Evolutionary conservation across 257 asterid species (phyloP).

Genomic region (Gentiana straminea): DNA sequence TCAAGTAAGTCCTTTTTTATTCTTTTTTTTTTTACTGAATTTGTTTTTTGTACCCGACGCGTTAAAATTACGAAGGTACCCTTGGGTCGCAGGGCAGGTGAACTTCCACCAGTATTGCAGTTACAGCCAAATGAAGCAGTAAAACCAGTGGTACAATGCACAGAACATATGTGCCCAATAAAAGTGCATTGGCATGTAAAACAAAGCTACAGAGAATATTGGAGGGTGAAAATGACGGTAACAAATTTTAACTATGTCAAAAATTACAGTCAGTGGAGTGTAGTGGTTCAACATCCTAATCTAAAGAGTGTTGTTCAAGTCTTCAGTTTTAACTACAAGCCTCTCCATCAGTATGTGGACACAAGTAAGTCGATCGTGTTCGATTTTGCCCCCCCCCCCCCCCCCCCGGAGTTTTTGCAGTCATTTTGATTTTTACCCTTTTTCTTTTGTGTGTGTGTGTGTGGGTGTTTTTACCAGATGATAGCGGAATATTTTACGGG

Average conservation of each 20-base stretch:
- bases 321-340: conserved; percentile 78
- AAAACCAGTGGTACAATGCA: conserved; percentile 38
- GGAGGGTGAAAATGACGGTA: conserved; percentile 76
- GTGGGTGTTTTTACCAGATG: conserved; percentile 27
- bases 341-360: conserved; percentile 48
- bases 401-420: no score
- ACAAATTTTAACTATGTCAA: conserved; percentile 38
- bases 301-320: conserved; percentile 40
- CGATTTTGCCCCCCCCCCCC: background rate
- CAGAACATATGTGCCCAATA: conserved; percentile 71
- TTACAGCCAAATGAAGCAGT: conserved; percentile 27
- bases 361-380: conserved; percentile 31
- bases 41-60: background rate
- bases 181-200: conserved; percentile 76
- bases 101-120: conserved; percentile 34
- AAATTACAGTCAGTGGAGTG: conserved; percentile 61
- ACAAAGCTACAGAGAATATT: conserved; percentile 47
- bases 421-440: no score
- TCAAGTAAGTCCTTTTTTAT: conserved; percentile 25
- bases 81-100: conserved; percentile 23
- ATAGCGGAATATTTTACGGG: conserved; percentile 72
- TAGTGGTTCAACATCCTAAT: conserved; percentile 75
- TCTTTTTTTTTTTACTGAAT: no score
- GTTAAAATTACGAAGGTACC: background rate
- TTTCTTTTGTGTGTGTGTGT: no score